These are phyloP conservation scores for Calocybe indica DNA, from an alignment of 768 basidiomycete species.

Conservation along the genomic window DNA sequence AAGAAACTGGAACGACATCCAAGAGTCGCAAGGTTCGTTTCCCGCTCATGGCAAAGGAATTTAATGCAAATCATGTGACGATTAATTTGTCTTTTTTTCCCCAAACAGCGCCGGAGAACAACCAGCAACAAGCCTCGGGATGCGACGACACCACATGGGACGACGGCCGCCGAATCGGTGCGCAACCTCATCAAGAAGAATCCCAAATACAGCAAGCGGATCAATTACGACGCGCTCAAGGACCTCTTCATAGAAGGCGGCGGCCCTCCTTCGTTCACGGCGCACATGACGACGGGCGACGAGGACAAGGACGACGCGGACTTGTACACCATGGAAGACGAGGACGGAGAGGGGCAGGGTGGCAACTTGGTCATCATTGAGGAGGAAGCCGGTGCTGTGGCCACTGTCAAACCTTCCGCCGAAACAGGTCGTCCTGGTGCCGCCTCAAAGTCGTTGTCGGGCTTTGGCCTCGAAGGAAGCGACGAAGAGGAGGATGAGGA, in stretches of 20 bases:
- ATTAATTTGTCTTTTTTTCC: constrained; percentile 9
- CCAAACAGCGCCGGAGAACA: constrained; percentile 61
- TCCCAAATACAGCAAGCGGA: constrained; percentile 83
- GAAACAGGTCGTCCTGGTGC: constrained; percentile 15
- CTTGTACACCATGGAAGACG: constrained; percentile 35
- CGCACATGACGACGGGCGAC: constrained; percentile 19
- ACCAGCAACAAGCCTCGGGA: constrained; percentile 58
- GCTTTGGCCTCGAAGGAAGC: constrained; percentile 22
- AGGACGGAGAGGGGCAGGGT: constrained; percentile 32
- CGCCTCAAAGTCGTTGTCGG: constrained; percentile 8
- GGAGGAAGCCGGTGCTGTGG: constrained; percentile 36
- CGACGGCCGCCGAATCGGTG: constrained; percentile 72
- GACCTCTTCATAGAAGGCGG: constrained; percentile 60
- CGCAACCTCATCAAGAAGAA: constrained; percentile 79
- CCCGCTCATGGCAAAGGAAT: constrained; percentile 29
- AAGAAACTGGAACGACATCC: constrained; percentile 30
- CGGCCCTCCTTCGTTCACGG: constrained; percentile 20
- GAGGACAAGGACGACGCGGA: constrained; percentile 43
- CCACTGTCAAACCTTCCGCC: constrained; percentile 14
- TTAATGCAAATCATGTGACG: constrained; percentile 4
- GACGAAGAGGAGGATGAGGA: constrained; percentile 37
- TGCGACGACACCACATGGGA: constrained; percentile 61
- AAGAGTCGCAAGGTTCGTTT: constrained; percentile 79
- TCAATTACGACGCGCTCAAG: constrained; percentile 89
- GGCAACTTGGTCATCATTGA: constrained; percentile 33